Evolutionary conservation across 176 grass and related monocot genomes (phyloP), one percentile per base, ranked within the genome.

Genomic region (Luzula sylvatica): DNA sequence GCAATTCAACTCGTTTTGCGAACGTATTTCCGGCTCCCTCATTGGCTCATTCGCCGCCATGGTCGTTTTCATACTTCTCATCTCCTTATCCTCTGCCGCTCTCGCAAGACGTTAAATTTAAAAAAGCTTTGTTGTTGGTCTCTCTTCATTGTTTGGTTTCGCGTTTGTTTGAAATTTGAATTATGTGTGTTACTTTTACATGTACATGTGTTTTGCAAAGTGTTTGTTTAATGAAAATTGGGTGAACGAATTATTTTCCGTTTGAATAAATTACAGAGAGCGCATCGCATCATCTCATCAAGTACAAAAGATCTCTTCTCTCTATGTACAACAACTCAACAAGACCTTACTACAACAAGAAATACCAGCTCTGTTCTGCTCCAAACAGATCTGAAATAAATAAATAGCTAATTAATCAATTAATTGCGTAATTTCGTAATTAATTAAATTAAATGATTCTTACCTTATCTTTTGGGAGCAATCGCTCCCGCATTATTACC

Each of bases 1-100:
- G 46, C 80, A 84, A n/a, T 81, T 90, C 11, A 74, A 90, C 76
- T 77, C 68, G 8, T 90, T 90, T 38, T 90, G 80, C 12, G 67
- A 80, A 75, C 86, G 52, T 4, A 84, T 60, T 12, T 84, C 75
- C 21, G 86, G 80, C 47, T 90, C 80, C 42, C 71, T 88, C 21
- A 79, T 83, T 24, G 85, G 85, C 25, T 88, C 85, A 0, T 90
- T 90, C 3, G 76, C 26, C 42, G 64, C 86, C n/a, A 74, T 78
- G 68, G 42, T 85, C 42, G 13, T 85, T 17, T 70, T 90, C 32
- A 58, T 85, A 38, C 76, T 90, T 52, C 64, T 90, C 26, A 74
- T 85, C 62, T 46, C 80, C 56, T 38, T 77, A 72, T 81, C 80
- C 2, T 56, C 80, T 23, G 42, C 71, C 16, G 58, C 72, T n/a